phyloP scores from a whole-genome alignment of 73 alveolate species.

The Stentor roeselii region DNA sequence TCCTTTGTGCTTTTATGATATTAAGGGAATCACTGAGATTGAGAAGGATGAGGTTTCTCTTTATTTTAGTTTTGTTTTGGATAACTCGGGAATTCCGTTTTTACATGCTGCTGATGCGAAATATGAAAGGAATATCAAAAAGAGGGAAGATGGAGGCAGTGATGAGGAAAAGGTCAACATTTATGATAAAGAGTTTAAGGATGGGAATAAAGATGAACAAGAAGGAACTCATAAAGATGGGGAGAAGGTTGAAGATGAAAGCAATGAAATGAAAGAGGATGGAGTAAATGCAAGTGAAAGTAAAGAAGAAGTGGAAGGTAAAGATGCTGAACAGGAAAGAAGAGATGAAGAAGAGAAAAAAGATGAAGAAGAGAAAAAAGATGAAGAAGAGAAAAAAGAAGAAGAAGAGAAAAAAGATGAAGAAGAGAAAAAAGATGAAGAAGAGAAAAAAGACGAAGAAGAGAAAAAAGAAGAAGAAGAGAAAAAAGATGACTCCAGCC shows the following conservation, averaged over 20 bases:
- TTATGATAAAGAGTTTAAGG: neutral
- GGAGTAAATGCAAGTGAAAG: too few relatives aligned
- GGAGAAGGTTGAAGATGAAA: neutral
- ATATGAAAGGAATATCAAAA: neutral
- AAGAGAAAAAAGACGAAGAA: neutral
- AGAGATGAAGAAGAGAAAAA: neutral
- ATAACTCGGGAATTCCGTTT: neutral
- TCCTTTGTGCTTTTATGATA: neutral
- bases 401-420: constrained; percentile 34
- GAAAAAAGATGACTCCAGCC: neutral
- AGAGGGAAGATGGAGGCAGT: neutral
- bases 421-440: neutral
- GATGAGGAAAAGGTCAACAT: neutral
- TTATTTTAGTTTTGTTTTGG: neutral
- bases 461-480: neutral
- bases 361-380: constrained; percentile 14
- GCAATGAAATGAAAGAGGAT: neutral
- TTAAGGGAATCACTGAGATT: neutral
- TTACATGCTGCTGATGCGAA: neutral
- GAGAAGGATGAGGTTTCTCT: neutral
- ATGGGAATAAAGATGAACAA: constrained; percentile 30
- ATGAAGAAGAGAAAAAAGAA: constrained; percentile 25
- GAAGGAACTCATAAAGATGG: constrained; percentile 31
- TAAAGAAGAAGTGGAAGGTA: constrained; percentile 30
- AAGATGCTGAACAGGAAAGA: neutral